Evolutionary conservation across 139 green algal species (phyloP).

Genomic region (Auxenochlorella protothecoides): DNA sequence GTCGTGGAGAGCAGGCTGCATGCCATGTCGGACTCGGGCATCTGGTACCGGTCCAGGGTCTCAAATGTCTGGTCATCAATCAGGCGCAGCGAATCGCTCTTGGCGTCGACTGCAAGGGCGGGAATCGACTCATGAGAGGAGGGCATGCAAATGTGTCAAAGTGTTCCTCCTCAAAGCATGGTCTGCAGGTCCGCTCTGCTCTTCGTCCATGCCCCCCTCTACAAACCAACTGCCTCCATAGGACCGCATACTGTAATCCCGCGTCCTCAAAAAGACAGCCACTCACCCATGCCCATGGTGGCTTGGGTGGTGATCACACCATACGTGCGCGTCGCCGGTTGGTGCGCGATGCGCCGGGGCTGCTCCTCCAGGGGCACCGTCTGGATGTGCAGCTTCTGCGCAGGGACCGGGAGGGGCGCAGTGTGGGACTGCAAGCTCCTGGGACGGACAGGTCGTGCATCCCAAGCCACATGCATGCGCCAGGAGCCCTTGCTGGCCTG

Average conservation of each 20-base stretch:
- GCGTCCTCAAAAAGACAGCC: too few species aligned
- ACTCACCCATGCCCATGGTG: background rate
- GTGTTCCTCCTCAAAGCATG: too few species aligned
- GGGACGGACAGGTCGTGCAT: too few species aligned
- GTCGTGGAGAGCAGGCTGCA: slow-evolving; percentile 22
- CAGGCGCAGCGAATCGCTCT: slow-evolving; percentile 41
- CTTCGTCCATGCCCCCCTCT: too few species aligned
- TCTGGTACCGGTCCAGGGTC: slow-evolving; percentile 35
- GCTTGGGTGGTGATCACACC: slow-evolving; percentile 31
- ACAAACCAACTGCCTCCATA: too few species aligned
- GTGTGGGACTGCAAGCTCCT: too few species aligned
- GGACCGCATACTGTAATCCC: too few species aligned
- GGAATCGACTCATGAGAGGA: too few species aligned
- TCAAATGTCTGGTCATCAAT: slow-evolving; percentile 76
- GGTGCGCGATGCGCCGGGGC: slow-evolving; percentile 80
- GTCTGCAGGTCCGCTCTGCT: too few species aligned
- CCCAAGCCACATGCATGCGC: too few species aligned
- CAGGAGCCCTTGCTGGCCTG: too few species aligned
- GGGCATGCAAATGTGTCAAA: too few species aligned
- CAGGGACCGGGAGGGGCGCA: background rate
- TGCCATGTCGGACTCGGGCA: slow-evolving; percentile 53
- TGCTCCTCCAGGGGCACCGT: slow-evolving; percentile 82
- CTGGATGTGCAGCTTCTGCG: slow-evolving; percentile 93
- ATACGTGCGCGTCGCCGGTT: slow-evolving; percentile 43
- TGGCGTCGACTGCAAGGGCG: background rate